Percentiles rank a stretch among this genome's conserved stretches.
These are phyloP conservation scores for Chaetomiaceae sp. DNA, from an alignment of 2,329 filamentous ascomycete species.

Conservation along the genomic window DNA sequence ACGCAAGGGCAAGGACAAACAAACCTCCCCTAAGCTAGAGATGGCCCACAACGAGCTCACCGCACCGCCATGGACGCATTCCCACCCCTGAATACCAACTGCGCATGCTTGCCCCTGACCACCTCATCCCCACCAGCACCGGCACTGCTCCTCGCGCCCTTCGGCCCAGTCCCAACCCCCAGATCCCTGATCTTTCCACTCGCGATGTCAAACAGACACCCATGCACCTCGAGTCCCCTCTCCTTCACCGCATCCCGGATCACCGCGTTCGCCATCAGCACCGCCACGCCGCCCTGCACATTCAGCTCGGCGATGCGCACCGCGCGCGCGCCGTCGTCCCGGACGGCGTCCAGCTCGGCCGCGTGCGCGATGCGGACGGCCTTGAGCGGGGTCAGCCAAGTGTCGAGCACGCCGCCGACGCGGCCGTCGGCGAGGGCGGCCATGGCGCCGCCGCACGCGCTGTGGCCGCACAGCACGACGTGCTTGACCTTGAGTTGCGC, in stretches of 20 bases:
- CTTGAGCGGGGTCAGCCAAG: constrained; percentile 48
- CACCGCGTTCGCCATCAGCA: constrained; percentile 61
- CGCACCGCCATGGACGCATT: constrained; percentile 33
- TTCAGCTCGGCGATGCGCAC: constrained; percentile 69
- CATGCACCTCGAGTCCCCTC: constrained; percentile 67
- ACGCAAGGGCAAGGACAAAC: background rate
- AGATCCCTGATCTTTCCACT: constrained; percentile 45
- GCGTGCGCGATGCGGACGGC: constrained; percentile 40
- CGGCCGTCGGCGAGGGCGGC: constrained; percentile 46
- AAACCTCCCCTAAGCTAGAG: no score
- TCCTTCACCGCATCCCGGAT: constrained; percentile 66
- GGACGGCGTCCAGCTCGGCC: constrained; percentile 49
- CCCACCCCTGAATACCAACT: constrained; percentile 42
- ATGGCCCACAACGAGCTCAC: constrained; percentile 9
- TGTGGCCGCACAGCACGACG: constrained; percentile 65
- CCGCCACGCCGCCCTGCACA: constrained; percentile 61
- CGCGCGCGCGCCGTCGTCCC: constrained; percentile 48
- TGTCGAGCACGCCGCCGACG: constrained; percentile 49
- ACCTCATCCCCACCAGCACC: constrained; percentile 27
- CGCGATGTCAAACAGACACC: constrained; percentile 63
- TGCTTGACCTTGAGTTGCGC: constrained; percentile 64
- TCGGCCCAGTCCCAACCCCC: constrained; percentile 35
- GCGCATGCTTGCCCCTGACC: constrained; percentile 43
- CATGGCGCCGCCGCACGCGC: constrained; percentile 59
- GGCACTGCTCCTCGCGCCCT: constrained; percentile 15